Percentiles rank a stretch among this genome's conserved stretches.
phyloP scores from a whole-genome alignment of 2,329 filamentous ascomycete species.

The Leptodontidium sp. region DNA sequence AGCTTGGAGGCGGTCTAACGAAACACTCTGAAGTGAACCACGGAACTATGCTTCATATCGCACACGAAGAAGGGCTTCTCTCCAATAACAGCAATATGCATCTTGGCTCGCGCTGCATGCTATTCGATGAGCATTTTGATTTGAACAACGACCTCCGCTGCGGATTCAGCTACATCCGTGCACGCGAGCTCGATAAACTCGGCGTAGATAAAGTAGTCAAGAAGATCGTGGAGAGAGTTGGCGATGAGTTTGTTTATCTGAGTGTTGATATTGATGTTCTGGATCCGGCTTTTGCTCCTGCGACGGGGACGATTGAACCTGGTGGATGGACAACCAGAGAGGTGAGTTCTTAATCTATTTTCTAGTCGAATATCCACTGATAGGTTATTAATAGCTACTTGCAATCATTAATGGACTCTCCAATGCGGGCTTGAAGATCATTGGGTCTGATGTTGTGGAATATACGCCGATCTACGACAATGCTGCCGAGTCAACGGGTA shows the following conservation, averaged over 20 bases:
- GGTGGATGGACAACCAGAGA: slow-evolving; percentile 48
- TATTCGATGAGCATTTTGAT: slow-evolving; percentile 42
- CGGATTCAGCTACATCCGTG: slow-evolving; percentile 43
- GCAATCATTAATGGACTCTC: slow-evolving; percentile 44
- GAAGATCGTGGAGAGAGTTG: slow-evolving; percentile 43
- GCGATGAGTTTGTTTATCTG: slow-evolving; percentile 43
- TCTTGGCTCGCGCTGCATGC: slow-evolving; percentile 41
- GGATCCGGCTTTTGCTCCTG: slow-evolving; percentile 45
- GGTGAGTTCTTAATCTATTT: slow-evolving; percentile 24
- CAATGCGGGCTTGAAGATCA: slow-evolving; percentile 43
- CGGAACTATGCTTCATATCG: slow-evolving; percentile 47
- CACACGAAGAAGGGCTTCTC: slow-evolving; percentile 45
- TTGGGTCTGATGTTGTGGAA: slow-evolving; percentile 47
- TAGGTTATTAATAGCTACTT: slow-evolving; percentile 34
- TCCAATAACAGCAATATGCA: slow-evolving; percentile 46
- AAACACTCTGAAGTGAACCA: slow-evolving; percentile 46
- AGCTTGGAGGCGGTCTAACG: slow-evolving; percentile 42
- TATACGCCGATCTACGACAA: slow-evolving; percentile 46
- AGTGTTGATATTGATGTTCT: slow-evolving; percentile 47
- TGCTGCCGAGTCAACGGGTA: slow-evolving; percentile 44
- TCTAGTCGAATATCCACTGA: neutral
- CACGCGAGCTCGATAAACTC: slow-evolving; percentile 42
- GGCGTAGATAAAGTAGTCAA: slow-evolving; percentile 41
- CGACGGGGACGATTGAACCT: slow-evolving; percentile 46
- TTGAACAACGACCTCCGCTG: slow-evolving; percentile 45